phyloP scores from a whole-genome alignment of 257 asterid species.

The Voacanga thouarsii region DNA sequence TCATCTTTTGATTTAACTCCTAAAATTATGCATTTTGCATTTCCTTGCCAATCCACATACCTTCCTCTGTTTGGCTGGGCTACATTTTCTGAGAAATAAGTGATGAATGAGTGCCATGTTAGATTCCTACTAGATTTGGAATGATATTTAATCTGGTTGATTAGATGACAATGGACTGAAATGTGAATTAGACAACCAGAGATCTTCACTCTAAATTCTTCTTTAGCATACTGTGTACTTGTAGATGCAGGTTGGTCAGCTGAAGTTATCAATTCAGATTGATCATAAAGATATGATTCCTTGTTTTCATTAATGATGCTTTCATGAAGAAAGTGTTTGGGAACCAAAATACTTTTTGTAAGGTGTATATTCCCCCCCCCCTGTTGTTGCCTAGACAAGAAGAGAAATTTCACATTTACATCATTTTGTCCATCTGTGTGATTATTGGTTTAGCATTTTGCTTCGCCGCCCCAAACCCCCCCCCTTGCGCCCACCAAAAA shows the following conservation, averaged over 20 bases:
- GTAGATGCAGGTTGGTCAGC: not conserved
- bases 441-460: not conserved
- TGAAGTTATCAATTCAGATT: not conserved
- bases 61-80: not conserved
- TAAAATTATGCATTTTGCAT: not conserved
- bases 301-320: not conserved
- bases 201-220: not conserved
- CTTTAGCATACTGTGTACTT: not conserved
- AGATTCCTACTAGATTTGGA: not conserved
- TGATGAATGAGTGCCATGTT: not conserved
- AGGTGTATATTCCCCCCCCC: not conserved
- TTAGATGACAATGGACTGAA: not conserved
- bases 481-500: too few relatives aligned
- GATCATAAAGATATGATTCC: not conserved
- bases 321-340: not conserved
- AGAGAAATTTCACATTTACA: not conserved
- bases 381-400: not conserved
- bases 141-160: too few relatives aligned
- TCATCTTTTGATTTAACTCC: not conserved
- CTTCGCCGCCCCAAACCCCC: too few relatives aligned
- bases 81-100: not conserved
- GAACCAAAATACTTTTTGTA: not conserved
- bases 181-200: not conserved
- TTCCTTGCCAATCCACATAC: not conserved
- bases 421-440: not conserved